Conservation (phyloP, 176 grass and related monocot genomes). For the Oryza officinalis region DNA sequence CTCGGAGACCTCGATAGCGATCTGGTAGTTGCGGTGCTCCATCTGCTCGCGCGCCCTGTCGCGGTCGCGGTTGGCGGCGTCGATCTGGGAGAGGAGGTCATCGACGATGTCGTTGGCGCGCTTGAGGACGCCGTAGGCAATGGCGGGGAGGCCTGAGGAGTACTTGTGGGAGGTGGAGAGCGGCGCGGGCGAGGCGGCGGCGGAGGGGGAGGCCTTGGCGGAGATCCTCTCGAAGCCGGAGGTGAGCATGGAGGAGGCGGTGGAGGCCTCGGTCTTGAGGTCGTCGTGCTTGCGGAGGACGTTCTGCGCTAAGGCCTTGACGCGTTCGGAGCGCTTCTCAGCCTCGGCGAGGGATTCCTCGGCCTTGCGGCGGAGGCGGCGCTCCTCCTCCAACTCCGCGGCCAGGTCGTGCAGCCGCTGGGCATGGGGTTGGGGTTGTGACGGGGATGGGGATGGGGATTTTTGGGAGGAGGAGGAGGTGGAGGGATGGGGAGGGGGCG, state of each 20-base stretch:
- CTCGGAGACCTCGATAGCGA: constrained; percentile 98
- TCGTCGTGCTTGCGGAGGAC: constrained; percentile 81
- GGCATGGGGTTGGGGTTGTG: constrained; percentile 5
- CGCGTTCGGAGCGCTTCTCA: constrained; percentile 52
- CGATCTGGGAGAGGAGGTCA: constrained; percentile 77
- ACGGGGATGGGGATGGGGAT: constrained; percentile 9
- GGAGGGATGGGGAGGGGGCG: neutral
- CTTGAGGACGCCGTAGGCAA: constrained; percentile 89
- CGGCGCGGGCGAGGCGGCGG: constrained; percentile 32
- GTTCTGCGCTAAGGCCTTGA: constrained; percentile 69
- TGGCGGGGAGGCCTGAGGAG: constrained; percentile 67
- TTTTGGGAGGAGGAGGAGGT: neutral
- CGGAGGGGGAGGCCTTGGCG: constrained; percentile 61
- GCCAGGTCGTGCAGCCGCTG: constrained; percentile 59
- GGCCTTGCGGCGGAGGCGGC: constrained; percentile 51
- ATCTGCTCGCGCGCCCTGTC: constrained; percentile 69
- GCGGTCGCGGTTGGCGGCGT: constrained; percentile 54
- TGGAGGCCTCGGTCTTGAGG: constrained; percentile 59
- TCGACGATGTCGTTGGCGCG: constrained; percentile 92
- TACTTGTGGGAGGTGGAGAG: constrained; percentile 86
- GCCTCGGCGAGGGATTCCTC: constrained; percentile 47
- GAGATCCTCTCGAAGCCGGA: constrained; percentile 84
- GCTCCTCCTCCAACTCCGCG: constrained; percentile 76
- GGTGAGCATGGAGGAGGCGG: constrained; percentile 83
- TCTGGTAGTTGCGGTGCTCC: constrained; percentile 93